Percentiles rank a stretch among this genome's conserved stretches.
These are phyloP conservation scores for Arthroderma sp. DNA, from an alignment of 2,329 filamentous ascomycete species.

Conservation along the genomic window DNA sequence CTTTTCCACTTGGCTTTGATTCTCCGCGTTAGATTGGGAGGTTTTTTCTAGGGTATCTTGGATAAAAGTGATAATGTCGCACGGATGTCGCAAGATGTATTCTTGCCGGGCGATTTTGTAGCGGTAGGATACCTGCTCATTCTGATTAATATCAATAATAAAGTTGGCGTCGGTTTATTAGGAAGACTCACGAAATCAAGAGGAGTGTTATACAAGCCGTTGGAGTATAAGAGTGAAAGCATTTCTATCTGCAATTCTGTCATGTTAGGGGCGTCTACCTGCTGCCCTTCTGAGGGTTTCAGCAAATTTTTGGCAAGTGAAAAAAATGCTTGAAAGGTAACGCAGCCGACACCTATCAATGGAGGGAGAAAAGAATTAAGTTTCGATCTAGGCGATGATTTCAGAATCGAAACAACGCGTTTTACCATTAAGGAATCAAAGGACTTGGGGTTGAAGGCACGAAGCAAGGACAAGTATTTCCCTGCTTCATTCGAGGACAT, in stretches of 20 bases:
- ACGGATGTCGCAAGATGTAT: constrained; percentile 22
- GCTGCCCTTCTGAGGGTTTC: constrained; percentile 7
- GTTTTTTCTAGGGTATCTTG: constrained; percentile 17
- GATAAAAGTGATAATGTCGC: constrained; percentile 22
- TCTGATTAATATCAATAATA: background rate
- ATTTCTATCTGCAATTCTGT: constrained; percentile 4
- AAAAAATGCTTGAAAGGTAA: constrained; percentile 30
- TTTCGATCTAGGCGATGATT: constrained; percentile 20
- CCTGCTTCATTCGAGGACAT: constrained; percentile 25
- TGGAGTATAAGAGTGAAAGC: background rate
- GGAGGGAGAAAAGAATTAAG: constrained; percentile 24
- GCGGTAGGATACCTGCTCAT: constrained; percentile 24
- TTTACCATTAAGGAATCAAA: constrained; percentile 31
- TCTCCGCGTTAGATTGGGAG: background rate
- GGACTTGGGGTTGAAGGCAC: constrained; percentile 30
- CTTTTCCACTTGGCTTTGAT: constrained; percentile 3
- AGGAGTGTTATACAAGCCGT: background rate
- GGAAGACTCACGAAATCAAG: background rate
- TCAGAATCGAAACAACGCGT: constrained; percentile 30
- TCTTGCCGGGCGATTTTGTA: constrained; percentile 28
- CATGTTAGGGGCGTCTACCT: constrained; percentile 6
- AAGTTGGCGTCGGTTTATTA: background rate
- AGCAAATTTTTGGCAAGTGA: constrained; percentile 22
- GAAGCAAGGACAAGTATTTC: constrained; percentile 30
- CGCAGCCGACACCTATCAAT: constrained; percentile 33